phyloP scores from a whole-genome alignment of 1,139 yeast genomes.

The Sugiyamaella castrensis region DNA sequence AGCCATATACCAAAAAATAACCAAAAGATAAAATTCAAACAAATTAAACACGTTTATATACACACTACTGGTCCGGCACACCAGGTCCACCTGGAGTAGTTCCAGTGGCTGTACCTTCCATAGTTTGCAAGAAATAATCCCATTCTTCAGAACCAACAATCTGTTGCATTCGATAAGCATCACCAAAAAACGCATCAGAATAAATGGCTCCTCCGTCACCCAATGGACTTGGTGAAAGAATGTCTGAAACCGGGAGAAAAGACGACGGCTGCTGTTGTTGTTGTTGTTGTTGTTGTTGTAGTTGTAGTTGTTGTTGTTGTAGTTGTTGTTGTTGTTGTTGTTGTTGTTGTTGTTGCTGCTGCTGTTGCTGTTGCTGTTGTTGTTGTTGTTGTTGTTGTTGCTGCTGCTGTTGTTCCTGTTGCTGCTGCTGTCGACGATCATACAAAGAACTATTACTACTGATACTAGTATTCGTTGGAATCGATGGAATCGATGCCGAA shows the following conservation, averaged over 20 bases:
- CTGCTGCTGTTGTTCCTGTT: not conserved
- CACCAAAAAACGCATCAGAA: constrained; percentile 18
- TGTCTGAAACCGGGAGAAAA: not conserved
- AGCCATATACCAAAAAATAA: not conserved
- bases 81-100: not conserved
- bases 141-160: constrained; percentile 27
- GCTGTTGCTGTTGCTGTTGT: constrained; percentile 4
- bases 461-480: no score
- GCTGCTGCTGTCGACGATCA: no score
- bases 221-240: constrained; percentile 5
- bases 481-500: no score
- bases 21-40: not conserved
- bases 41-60: constrained; percentile 2
- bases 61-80: no score
- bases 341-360: not conserved
- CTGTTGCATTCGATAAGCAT: constrained; percentile 20
- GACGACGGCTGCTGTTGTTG: not conserved
- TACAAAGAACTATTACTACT: no score
- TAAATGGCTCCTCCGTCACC: constrained; percentile 1
- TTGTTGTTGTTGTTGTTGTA: constrained; percentile 1
- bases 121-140: constrained; percentile 27
- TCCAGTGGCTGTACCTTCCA: constrained; percentile 14
- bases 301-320: not conserved
- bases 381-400: not conserved
- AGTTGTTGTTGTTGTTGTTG: not conserved